These are phyloP conservation scores for Miscanthus lutarioriparius DNA, from an alignment of 176 grass and related monocot species.

Conservation along the genomic window DNA sequence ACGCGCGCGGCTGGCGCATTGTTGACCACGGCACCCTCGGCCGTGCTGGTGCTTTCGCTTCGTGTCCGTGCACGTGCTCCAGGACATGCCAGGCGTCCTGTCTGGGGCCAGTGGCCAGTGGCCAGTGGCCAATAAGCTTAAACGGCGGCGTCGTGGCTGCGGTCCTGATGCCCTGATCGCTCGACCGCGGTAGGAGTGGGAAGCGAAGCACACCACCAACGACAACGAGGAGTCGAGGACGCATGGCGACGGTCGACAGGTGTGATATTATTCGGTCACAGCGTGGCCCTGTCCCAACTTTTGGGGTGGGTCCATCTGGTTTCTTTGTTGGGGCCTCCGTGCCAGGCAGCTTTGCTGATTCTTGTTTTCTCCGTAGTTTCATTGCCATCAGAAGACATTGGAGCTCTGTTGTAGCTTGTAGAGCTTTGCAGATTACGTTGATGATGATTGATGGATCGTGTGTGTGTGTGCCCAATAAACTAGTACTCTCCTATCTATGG, in stretches of 20 bases:
- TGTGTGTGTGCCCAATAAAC: not conserved
- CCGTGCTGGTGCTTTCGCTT: not conserved
- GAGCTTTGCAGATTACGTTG: not conserved
- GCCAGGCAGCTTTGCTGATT: not conserved
- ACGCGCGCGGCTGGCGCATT: not conserved
- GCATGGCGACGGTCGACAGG: not conserved
- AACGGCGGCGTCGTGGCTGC: conserved; percentile 20
- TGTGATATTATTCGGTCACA: conserved; percentile 40
- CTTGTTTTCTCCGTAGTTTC: not conserved
- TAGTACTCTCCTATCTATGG: not conserved
- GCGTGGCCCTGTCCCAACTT: conserved; percentile 40
- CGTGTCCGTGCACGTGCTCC: conserved; percentile 14
- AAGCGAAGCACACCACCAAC: not conserved
- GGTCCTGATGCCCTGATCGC: not conserved
- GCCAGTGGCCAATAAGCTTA: not conserved
- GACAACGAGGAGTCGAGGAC: not conserved
- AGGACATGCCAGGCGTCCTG: conserved; percentile 6
- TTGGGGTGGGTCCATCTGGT: conserved; percentile 36
- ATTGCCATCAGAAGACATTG: not conserved
- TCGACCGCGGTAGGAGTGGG: no score
- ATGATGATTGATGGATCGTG: not conserved
- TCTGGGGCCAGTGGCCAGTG: not conserved
- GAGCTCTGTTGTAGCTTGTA: not conserved
- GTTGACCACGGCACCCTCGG: not conserved
- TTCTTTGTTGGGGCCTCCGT: conserved; percentile 17